Conservation (phyloP, 2,329 filamentous ascomycete genomes). For the Verticillium tricorpus region DNA sequence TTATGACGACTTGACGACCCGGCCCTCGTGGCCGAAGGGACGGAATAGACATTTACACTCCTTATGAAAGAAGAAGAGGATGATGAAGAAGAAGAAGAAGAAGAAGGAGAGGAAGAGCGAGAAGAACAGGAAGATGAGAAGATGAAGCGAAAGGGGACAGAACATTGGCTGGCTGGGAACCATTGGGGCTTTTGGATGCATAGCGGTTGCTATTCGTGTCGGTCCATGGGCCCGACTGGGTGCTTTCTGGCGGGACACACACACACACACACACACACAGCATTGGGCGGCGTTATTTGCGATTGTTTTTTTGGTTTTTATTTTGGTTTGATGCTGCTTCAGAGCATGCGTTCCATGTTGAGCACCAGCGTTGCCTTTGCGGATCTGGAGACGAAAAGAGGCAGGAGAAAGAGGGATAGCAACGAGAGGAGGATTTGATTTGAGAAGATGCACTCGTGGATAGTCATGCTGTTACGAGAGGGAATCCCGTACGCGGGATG, state of each 20-base stretch:
- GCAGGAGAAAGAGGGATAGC: not conserved
- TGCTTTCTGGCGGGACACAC: constrained; percentile 8
- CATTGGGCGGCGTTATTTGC: constrained; percentile 11
- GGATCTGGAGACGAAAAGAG: not conserved
- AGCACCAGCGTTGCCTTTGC: not conserved
- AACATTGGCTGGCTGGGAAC: constrained; percentile 7
- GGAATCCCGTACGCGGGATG: not conserved
- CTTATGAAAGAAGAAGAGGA: constrained; percentile 26
- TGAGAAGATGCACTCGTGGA: not conserved
- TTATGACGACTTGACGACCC: constrained; percentile 24
- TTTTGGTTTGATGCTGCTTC: not conserved
- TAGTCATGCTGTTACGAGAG: not conserved
- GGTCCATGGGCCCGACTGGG: not conserved
- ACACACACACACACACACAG: not conserved
- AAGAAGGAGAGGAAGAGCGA: not conserved
- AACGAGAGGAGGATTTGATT: not conserved
- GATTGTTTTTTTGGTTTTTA: constrained; percentile 6
- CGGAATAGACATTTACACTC: constrained; percentile 37
- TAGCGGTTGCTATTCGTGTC: not conserved
- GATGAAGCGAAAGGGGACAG: not conserved
- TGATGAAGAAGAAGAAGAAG: not conserved
- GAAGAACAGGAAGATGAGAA: not conserved
- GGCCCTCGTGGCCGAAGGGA: not conserved
- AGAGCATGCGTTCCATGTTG: not conserved
- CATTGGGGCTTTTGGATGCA: not conserved